phyloP scores from a whole-genome alignment of 73 alveolate species.

The Durusdinium trenchii region DNA sequence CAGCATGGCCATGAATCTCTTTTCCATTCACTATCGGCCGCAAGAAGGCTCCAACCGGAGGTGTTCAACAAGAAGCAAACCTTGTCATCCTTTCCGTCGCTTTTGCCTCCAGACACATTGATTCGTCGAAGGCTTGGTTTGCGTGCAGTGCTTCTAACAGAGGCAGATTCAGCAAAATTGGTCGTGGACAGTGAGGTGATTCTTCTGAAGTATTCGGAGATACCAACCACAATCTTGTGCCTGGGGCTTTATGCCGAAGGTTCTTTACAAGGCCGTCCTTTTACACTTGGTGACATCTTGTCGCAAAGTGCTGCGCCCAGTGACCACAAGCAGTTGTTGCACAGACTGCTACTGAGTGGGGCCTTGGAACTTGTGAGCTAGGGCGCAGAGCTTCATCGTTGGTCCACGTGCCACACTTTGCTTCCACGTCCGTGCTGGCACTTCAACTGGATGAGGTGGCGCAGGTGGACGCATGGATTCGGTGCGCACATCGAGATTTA shows the following conservation, averaged over 20 bases:
- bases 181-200: neutral
- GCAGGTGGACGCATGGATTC: too few relatives aligned
- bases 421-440: too few relatives aligned
- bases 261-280: constrained; percentile 23
- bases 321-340: neutral
- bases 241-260: constrained; percentile 7
- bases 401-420: too few relatives aligned
- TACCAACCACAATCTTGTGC: constrained; percentile 4
- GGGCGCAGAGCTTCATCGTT: too few relatives aligned
- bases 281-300: neutral
- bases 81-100: neutral
- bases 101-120: neutral
- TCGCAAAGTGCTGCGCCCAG: neutral
- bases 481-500: too few relatives aligned
- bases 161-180: neutral
- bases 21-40: constrained; percentile 3
- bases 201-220: neutral
- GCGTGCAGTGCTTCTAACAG: constrained; percentile 33
- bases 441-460: too few relatives aligned
- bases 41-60: neutral
- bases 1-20: neutral
- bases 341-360: neutral
- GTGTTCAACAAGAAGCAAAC: neutral
- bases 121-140: neutral
- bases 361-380: too few relatives aligned